Base-by-base conservation (phyloP, 1,284 basidiomycete species). In the Termitomyces sp. region DNA sequence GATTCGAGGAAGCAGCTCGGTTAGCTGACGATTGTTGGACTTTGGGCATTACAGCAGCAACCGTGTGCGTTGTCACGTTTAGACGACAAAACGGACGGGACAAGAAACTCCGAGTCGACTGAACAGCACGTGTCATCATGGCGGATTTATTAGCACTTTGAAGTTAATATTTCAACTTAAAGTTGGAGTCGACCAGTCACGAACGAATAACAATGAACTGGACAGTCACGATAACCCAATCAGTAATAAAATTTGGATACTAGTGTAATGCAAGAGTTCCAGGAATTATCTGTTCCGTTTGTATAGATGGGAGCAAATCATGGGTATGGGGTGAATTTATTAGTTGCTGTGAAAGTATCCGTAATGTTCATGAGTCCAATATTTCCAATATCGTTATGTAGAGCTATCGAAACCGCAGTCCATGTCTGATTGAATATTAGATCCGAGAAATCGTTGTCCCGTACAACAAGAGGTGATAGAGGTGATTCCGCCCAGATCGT, bases 401-500 rank as follows among this genome's bases (percentile, higher is more conserved):
- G 64, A 44, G 69, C 76, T 30, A 58, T 56, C 5, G 72, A 69
- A n/a, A 77, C 72, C 26, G 73, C 74, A 10, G 62, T 63, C 81
- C 80, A 84, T 13, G 79, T 76, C 24, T 60, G 43, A 51, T 79
- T 77, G 62, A 85, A 80, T 9, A 62, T 64, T 3, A 48, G 47
- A 57, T 81, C 71, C 10, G 65, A 67, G 41, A 77, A 67, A 8
- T 72, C 69, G 24, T 61, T 65, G 65, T 86, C 83, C 21, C 67
- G 69, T 37, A 81, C 79, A 42, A 81, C 70, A 46, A 69, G 60
- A 16, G 74, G 65, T 10, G 81, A 76, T 10, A 73, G 68, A n/a
- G 79, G 68, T 50, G 69, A 71, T 52, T 82, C 72, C 3, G 81
- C 67, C 83, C 83, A 86, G 16, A 68, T 62, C 30, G 84, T 66